Evolutionary conservation across 2,329 filamentous ascomycete genomes (phyloP).

Genomic region (Colletotrichum musicola): DNA sequence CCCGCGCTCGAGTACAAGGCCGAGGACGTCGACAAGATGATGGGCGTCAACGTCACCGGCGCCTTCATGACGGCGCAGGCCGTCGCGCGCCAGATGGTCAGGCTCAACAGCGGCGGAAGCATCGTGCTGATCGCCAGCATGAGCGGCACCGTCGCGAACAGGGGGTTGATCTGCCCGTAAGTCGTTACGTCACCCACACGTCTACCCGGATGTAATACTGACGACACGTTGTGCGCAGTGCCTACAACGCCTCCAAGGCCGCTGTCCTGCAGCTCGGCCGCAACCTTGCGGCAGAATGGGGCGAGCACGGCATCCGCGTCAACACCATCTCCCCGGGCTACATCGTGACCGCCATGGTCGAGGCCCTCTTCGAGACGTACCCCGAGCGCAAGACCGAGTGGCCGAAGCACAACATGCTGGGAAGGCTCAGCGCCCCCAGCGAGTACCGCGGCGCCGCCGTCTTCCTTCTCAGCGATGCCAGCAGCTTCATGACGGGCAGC

Average conservation of each 20-base stretch:
- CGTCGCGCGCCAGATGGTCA: conserved; percentile 81
- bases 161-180: conserved; percentile 70
- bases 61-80: conserved; percentile 89
- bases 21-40: conserved; percentile 80
- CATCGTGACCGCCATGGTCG: conserved; percentile 86
- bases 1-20: conserved; percentile 84
- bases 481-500: conserved; percentile 59
- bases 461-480: conserved; percentile 54
- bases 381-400: conserved; percentile 77
- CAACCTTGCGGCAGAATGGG: conserved; percentile 81
- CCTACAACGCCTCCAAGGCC: conserved; percentile 83
- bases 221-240: conserved; percentile 59
- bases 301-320: conserved; percentile 78
- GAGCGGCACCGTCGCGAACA: conserved; percentile 76
- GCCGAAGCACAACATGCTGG: conserved; percentile 89
- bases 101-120: conserved; percentile 68
- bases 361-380: conserved; percentile 80
- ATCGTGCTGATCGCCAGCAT: conserved; percentile 78
- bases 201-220: background rate
- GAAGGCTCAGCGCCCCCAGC: conserved; percentile 73
- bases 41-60: conserved; percentile 89
- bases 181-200: conserved; percentile 43
- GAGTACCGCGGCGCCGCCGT: conserved; percentile 79
- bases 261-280: conserved; percentile 78
- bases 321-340: conserved; percentile 87